A percentile compares a stretch with the other conserved stretches of the same genome.
These are phyloP conservation scores for Heterobasidion parviporum DNA, from an alignment of 1,284 basidiomycete genomes.

Conservation along the genomic window DNA sequence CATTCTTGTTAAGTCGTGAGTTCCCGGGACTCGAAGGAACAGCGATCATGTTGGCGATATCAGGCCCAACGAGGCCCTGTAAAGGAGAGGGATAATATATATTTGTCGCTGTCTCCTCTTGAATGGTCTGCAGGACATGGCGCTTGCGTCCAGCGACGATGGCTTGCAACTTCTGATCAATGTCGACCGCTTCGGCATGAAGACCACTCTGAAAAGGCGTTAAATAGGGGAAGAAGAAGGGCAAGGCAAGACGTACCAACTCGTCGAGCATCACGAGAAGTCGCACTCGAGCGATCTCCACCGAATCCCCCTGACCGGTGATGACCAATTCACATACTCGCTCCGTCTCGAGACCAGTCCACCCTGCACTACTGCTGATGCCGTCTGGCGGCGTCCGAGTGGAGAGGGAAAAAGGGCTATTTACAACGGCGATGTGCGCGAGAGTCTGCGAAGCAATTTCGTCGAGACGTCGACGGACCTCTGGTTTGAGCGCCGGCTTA, in stretches of 20 bases:
- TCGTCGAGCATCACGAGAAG: constrained; percentile 94
- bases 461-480: constrained; percentile 83
- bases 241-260: constrained; percentile 48
- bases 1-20: constrained; percentile 52
- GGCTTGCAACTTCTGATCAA: constrained; percentile 92
- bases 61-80: constrained; percentile 75
- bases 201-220: constrained; percentile 61
- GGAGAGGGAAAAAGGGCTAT: constrained; percentile 64
- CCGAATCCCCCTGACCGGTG: constrained; percentile 81
- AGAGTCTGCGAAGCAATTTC: constrained; percentile 86
- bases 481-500: constrained; percentile 78
- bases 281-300: constrained; percentile 86
- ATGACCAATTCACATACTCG: constrained; percentile 89
- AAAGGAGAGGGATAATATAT: constrained; percentile 92
- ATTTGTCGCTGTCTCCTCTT: constrained; percentile 96
- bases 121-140: constrained; percentile 81
- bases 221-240: constrained; percentile 4
- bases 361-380: constrained; percentile 65
- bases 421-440: constrained; percentile 86
- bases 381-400: constrained; percentile 70
- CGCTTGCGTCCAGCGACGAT: constrained; percentile 92
- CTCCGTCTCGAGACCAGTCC: constrained; percentile 89
- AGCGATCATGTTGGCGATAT: constrained; percentile 30
- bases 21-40: constrained; percentile 26
- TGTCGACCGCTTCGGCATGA: constrained; percentile 86